Base-by-base conservation (phyloP, 73 alveolate species). In the Tetrahymena borealis region DNA sequence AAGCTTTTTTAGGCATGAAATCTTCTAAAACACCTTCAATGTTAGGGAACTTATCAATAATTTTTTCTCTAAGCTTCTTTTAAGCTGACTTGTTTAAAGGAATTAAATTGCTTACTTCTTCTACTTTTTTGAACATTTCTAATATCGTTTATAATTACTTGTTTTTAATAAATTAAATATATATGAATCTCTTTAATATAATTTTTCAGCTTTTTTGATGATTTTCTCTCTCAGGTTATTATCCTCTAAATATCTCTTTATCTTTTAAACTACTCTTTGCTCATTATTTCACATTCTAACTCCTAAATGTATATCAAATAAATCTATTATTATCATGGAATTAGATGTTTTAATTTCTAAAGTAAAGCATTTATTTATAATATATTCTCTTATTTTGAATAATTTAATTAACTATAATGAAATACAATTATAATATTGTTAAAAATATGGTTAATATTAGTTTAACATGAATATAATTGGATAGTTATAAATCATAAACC, bases 41-140 rank as follows among this genome's bases (percentile, higher is more conserved):
- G 31, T 79, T 79, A 32, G 95, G 95, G 39, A 39, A 93, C 10
- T 85, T 33, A 36, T 79, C 41, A 28, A 28, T 39, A 24, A 93
- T 41, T 93, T 78, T 38, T 39, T 93, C 40, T 37, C 91, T 93
- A 11, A 93, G 91, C 36, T 93, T 92, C 32, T 85, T 93, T 9
- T 79, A 40, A 18, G 93, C 95, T 37, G 95, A 79, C 33, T 93
- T 93, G 33, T 91, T 79, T 12, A 93, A 78, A 18, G 91, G 92
- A 20, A 92, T 90, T 20, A 92, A 92, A 79, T 93, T 93, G 40
- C 93, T 40, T n/a, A 93, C 93, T 79, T 93, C 95, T 37, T 93
- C 95, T 79, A 93, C 78, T 93, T 93, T 93, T 38, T 93, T 93
- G 91, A 93, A 93, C 95, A 93, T 93, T 40, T 78, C 32, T 90